Percentiles rank a stretch among this genome's conserved stretches.
phyloP scores from a whole-genome alignment of 192 early-diverging fungal genomes.

The Podila verticillata region DNA sequence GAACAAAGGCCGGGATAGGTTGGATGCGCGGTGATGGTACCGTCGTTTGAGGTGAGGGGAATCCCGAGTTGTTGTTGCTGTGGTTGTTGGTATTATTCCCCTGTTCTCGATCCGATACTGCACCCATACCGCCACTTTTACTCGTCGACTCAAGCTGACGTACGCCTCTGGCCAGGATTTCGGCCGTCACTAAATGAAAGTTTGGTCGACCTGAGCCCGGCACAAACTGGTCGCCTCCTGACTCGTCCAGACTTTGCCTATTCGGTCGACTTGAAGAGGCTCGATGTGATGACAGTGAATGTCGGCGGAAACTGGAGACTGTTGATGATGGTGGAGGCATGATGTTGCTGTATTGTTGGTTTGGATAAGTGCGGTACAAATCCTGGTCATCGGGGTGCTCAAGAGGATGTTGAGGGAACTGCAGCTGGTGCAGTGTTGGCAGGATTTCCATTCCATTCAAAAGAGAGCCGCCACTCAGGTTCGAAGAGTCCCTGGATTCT shows the following conservation, averaged over 20 bases:
- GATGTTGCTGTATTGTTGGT: conserved; percentile 14
- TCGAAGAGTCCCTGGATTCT: conserved; percentile 25
- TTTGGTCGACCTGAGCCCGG: conserved; percentile 18
- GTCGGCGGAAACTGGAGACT: conserved; percentile 26
- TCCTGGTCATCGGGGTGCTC: conserved; percentile 15
- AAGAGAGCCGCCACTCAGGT: conserved; percentile 27
- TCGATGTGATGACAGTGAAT: conserved; percentile 36
- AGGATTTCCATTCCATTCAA: conserved; percentile 46
- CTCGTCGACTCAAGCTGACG: conserved; percentile 20
- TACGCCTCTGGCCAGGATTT: conserved; percentile 18
- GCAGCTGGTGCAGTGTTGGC: conserved; percentile 43
- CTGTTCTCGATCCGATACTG: conserved; percentile 9
- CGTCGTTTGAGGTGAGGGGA: conserved; percentile 39
- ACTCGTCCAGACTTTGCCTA: conserved; percentile 30
- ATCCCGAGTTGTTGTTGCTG: conserved; percentile 26
- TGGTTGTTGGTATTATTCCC: background rate
- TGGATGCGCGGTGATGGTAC: conserved; percentile 24
- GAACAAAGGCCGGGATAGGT: conserved; percentile 14
- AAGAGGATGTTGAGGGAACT: conserved; percentile 48
- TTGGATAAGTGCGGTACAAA: background rate
- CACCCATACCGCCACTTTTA: conserved; percentile 15
- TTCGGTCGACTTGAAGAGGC: conserved; percentile 5
- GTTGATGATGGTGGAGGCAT: conserved; percentile 50
- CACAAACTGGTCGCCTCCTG: conserved; percentile 40
- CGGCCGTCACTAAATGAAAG: conserved; percentile 25